Conservation (phyloP, 306 rosid species). For the Cucurbita moschata region DNA sequence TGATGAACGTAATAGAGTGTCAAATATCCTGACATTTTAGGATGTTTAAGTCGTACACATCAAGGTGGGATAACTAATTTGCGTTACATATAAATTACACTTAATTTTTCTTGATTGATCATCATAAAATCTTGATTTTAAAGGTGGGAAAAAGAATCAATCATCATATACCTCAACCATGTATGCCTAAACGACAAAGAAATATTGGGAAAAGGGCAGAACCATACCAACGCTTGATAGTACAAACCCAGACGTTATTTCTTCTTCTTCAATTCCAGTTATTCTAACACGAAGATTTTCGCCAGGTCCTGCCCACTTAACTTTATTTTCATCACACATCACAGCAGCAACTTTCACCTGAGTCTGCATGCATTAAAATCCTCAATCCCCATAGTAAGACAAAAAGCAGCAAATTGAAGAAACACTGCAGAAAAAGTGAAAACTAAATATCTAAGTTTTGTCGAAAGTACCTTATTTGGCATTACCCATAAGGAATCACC, state of each 20-base stretch:
- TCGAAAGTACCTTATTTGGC: constrained; percentile 76
- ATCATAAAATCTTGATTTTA: neutral
- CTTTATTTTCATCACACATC: constrained; percentile 54
- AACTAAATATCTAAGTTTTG: neutral
- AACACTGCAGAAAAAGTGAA: neutral
- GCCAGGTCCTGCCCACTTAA: constrained; percentile 89
- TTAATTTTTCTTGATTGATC: neutral
- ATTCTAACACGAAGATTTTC: constrained; percentile 83
- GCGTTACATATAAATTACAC: neutral
- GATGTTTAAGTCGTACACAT: neutral
- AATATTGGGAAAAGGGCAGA: neutral
- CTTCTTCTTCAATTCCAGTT: constrained; percentile 83
- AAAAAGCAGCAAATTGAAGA: neutral
- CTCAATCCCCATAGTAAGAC: neutral
- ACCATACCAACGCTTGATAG: constrained; percentile 68
- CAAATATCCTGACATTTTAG: neutral
- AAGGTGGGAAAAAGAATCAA: neutral
- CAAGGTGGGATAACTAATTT: neutral
- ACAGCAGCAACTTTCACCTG: constrained; percentile 63
- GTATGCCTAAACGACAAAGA: neutral
- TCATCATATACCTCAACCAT: neutral
- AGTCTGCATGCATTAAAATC: constrained; percentile 27
- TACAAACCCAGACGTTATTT: constrained; percentile 60
- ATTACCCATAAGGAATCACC: constrained; percentile 72
- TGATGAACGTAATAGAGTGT: neutral